A percentile compares a stretch with the other conserved stretches of the same genome.
phyloP scores from a whole-genome alignment of 1,284 basidiomycete genomes.

The Austroboletus niveus region DNA sequence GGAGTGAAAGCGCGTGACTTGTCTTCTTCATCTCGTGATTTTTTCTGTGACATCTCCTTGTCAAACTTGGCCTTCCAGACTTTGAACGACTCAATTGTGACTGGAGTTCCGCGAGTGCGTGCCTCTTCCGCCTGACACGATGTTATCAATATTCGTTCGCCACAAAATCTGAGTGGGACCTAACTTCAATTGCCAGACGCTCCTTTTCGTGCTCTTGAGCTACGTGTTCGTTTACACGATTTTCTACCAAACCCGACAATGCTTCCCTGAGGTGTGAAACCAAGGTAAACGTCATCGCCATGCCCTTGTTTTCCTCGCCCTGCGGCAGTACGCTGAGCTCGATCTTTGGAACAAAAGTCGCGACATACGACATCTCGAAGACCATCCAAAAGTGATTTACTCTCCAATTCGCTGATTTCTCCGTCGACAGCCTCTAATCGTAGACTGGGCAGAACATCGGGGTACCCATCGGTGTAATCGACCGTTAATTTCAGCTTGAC shows the following conservation, averaged over 20 bases:
- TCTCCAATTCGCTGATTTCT: slow-evolving; percentile 61
- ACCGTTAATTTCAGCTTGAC: slow-evolving; percentile 78
- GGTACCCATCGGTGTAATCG: slow-evolving; percentile 67
- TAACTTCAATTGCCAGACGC: slow-evolving; percentile 74
- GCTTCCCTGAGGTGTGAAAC: slow-evolving; percentile 85
- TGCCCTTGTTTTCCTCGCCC: slow-evolving; percentile 90
- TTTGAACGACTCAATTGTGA: slow-evolving; percentile 80
- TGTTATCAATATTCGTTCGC: slow-evolving; percentile 2
- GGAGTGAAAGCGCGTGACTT: slow-evolving; percentile 70
- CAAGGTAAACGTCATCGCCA: slow-evolving; percentile 98
- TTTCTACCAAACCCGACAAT: slow-evolving; percentile 62
- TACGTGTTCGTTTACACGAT: slow-evolving; percentile 55
- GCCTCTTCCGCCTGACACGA: slow-evolving; percentile 76
- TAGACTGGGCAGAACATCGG: slow-evolving; percentile 76
- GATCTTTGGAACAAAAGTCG: background rate
- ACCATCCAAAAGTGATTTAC: slow-evolving; percentile 54
- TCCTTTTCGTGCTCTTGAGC: slow-evolving; percentile 72
- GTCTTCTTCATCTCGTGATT: slow-evolving; percentile 78
- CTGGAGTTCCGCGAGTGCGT: slow-evolving; percentile 86
- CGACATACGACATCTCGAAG: slow-evolving; percentile 63
- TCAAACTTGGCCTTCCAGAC: slow-evolving; percentile 83
- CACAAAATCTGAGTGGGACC: slow-evolving; percentile 1
- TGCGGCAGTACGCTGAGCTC: slow-evolving; percentile 32
- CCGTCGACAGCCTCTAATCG: slow-evolving; percentile 67
- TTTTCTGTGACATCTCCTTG: slow-evolving; percentile 59